Base-by-base conservation (phyloP, 495 filamentous ascomycete genomes). In the Aspergillus bridgeri region DNA sequence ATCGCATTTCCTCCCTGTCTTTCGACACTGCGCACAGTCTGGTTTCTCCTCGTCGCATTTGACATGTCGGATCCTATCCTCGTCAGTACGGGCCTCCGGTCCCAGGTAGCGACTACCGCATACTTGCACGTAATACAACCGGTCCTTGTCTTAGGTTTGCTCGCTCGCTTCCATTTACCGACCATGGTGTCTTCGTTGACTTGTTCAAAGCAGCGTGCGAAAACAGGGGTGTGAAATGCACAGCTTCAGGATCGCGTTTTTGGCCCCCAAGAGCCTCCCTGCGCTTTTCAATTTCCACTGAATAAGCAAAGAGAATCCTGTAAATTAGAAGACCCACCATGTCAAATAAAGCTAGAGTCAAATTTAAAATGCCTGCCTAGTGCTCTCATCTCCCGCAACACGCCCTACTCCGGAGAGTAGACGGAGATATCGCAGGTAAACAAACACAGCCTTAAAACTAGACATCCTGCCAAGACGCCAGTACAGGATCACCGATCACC, bases 11-110 rank as follows among this genome's bases (percentile, higher is more conserved):
- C 76, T 72, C 23, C 77, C 78, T 13, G 78, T 77, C 15, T 63
- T 74, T 11, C 66, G 74, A 54, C 77, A 81, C 55, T 68, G 66
- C 0, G 64, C 11, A 56, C 75, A 78, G 9, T 56, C 51, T 1
- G 81, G 82, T 60, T 77, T 81, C 46, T 68, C 66, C 57, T 85
- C 82, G 53, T 78, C 81, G 52, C 81, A 85, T 60, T 83, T 85
- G 44, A 85, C 72, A 53, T 74, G 79, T 50, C 82, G 73, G 38
- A 74, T 71, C 69, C 71, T 72, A 44, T 24, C 13, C 33, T 38
- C 33, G 33, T 38, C 33, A 38, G 33, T 15, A 2, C 27, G 33
- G 17, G 1, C 4, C 9, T 2, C 33, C 0, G 0, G 0, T 38
- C 9, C 3, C 33, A 38, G 2, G 1, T 13, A 2, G 33, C 11